phyloP scores from a whole-genome alignment of 345 rosid genomes.

The Pugionium dolabratum region DNA sequence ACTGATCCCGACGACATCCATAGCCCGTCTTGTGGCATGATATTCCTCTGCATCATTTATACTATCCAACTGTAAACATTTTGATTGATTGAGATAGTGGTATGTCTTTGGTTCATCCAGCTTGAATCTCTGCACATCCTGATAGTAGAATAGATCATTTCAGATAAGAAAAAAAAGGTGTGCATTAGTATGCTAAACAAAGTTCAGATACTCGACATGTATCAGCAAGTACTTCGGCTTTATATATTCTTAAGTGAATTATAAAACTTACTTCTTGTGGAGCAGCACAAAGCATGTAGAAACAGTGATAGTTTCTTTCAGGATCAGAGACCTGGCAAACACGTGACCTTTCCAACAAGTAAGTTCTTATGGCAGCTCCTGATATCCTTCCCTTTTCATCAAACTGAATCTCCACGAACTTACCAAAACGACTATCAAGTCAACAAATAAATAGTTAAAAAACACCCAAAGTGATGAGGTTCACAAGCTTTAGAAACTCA shows the following conservation, averaged over 20 bases:
- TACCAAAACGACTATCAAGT: constrained; percentile 89
- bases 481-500: background rate
- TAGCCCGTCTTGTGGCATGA: constrained; percentile 78
- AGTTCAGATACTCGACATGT: constrained; percentile 2
- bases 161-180: background rate
- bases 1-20: constrained; percentile 94
- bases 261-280: constrained; percentile 74
- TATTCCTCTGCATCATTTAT: constrained; percentile 90
- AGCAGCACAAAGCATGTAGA: constrained; percentile 99
- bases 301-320: constrained; percentile 99
- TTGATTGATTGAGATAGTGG: constrained; percentile 94
- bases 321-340: constrained; percentile 99
- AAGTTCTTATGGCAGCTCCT: constrained; percentile 99
- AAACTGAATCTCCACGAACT: constrained; percentile 99
- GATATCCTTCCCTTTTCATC: constrained; percentile 85
- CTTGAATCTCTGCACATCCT: constrained; percentile 77
- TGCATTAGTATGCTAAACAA: constrained; percentile 18
- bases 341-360: constrained; percentile 96
- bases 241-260: constrained; percentile 21
- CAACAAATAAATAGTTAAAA: constrained; percentile 24
- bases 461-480: constrained; percentile 5
- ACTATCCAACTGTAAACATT: constrained; percentile 80
- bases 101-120: constrained; percentile 75
- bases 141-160: constrained; percentile 22
- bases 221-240: constrained; percentile 8